phyloP scores from a whole-genome alignment of 2,329 filamentous ascomycete species.

The Trichoderma lentiforme region DNA sequence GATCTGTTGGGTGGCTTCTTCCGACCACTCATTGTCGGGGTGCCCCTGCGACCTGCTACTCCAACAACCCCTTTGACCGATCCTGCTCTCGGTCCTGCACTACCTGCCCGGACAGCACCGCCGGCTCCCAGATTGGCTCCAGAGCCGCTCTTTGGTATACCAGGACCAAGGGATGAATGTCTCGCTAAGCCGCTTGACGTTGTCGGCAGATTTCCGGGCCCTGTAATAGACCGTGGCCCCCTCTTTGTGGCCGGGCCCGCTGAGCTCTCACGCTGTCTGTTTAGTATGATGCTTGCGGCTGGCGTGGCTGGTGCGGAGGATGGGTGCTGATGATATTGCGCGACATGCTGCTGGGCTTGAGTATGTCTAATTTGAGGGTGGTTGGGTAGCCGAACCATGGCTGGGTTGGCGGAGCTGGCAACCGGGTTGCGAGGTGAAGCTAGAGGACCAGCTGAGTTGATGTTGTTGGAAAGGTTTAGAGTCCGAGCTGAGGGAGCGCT shows the following conservation, averaged over 20 bases:
- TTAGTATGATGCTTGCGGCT: slow-evolving; percentile 58
- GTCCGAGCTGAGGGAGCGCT: slow-evolving; percentile 39
- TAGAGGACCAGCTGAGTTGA: slow-evolving; percentile 27
- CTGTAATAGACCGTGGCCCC: slow-evolving; percentile 46
- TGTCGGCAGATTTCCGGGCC: slow-evolving; percentile 45
- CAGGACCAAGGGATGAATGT: slow-evolving; percentile 61
- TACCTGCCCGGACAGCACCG: slow-evolving; percentile 50
- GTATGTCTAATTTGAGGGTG: slow-evolving; percentile 47
- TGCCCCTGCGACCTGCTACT: slow-evolving; percentile 46
- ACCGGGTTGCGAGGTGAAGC: slow-evolving; percentile 28
- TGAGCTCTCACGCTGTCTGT: slow-evolving; percentile 56
- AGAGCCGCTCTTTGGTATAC: slow-evolving; percentile 51
- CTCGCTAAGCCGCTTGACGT: slow-evolving; percentile 58
- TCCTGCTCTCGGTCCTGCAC: slow-evolving; percentile 54
- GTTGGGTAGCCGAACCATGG: slow-evolving; percentile 42
- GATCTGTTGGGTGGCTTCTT: slow-evolving; percentile 57
- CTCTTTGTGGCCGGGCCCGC: slow-evolving; percentile 58
- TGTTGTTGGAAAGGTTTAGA: slow-evolving; percentile 42
- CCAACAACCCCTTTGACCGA: slow-evolving; percentile 43
- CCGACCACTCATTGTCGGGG: slow-evolving; percentile 41
- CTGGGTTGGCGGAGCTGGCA: slow-evolving; percentile 38
- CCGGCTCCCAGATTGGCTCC: slow-evolving; percentile 28
- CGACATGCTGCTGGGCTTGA: slow-evolving; percentile 43
- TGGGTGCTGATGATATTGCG: slow-evolving; percentile 35
- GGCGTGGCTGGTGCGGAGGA: slow-evolving; percentile 59